Base-by-base conservation (phyloP, 2,329 filamentous ascomycete genomes). In the Colletotrichum tamarilloi region DNA sequence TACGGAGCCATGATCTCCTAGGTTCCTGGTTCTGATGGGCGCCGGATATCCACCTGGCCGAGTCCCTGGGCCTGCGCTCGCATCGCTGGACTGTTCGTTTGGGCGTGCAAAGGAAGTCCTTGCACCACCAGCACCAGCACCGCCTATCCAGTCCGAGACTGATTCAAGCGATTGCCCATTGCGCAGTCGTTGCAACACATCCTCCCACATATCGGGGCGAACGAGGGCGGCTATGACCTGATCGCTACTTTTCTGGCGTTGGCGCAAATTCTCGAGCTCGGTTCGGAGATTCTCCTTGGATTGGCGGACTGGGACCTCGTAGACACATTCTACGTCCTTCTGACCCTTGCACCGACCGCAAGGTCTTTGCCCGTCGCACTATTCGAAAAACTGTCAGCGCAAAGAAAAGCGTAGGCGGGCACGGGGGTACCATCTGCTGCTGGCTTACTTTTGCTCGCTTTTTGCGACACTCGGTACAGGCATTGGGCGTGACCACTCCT, bases 221-320 rank as follows among this genome's bases (percentile, higher is more conserved):
- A 83, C 80, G 59, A 92, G 85, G 11, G 90, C 90, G 4, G 85
- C 82, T 32, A 92, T 82, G 62, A 92, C 85, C 35, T 85, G 85
- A 30, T 92, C 88, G 78, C 82, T 90, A 57, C 86, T 86, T 26
- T 85, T 86, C 77, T 91, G 87, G 55, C 87, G 86, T 19, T 84
- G 84, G 60, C 88, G 88, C 46, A 92, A 81, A 30, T 81, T 81
- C 66, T 92, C 90, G 73, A 92, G 90, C 77, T 92, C 90, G 77
- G 82, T 83, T 57, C 90, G 87, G 5, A 92, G 84, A 65, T 87
- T 86, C 73, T 92, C 90, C 74, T 92, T 92, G 12, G 90, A 91
- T 76, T 91, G 90, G 57, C 90, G 89, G 5, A 92, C 87, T 0
- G 90, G 90, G 8, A 91, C 78, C 75, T 92, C 89, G 81, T 92